Evolutionary conservation across 768 basidiomycete genomes (phyloP).

Genomic region (Leucocoprinus birnbaumii): DNA sequence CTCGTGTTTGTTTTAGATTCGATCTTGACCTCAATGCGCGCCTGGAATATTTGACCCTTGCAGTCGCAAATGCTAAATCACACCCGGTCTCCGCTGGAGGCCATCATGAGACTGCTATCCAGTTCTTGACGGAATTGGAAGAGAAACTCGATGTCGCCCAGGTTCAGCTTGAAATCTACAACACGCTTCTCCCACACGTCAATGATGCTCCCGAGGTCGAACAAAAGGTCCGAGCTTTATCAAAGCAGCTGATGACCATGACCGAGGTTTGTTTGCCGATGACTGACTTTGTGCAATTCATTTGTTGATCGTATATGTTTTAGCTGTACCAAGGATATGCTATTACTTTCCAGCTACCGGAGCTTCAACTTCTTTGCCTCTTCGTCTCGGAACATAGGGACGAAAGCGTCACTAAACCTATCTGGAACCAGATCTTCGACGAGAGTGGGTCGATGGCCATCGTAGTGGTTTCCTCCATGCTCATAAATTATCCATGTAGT

Average conservation of each 20-base stretch:
- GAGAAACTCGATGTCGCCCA: constrained; percentile 97
- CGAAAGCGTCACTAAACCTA: constrained; percentile 72
- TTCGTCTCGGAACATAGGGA: constrained; percentile 94
- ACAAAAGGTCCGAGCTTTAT: constrained; percentile 57
- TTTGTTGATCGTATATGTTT: constrained; percentile 10
- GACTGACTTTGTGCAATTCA: background rate
- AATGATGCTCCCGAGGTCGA: constrained; percentile 62
- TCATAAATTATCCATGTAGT: constrained; percentile 31
- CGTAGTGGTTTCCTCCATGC: background rate
- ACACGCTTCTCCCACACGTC: constrained; percentile 58
- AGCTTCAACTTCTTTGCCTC: constrained; percentile 85
- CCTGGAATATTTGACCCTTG: constrained; percentile 89
- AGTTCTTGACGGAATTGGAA: constrained; percentile 92
- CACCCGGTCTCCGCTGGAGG: constrained; percentile 79
- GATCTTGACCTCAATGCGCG: constrained; percentile 68
- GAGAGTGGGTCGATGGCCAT: constrained; percentile 53
- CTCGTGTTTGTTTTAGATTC: constrained; percentile 43
- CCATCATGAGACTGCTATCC: constrained; percentile 85
- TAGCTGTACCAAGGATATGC: constrained; percentile 90
- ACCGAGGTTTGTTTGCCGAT: constrained; percentile 63
- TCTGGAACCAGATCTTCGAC: constrained; percentile 88
- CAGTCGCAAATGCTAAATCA: constrained; percentile 95
- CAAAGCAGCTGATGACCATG: constrained; percentile 68
- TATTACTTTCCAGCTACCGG: constrained; percentile 77
- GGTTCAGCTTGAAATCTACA: constrained; percentile 91